phyloP scores from a whole-genome alignment of 2,329 filamentous ascomycete species.

The Alternaria viburni region DNA sequence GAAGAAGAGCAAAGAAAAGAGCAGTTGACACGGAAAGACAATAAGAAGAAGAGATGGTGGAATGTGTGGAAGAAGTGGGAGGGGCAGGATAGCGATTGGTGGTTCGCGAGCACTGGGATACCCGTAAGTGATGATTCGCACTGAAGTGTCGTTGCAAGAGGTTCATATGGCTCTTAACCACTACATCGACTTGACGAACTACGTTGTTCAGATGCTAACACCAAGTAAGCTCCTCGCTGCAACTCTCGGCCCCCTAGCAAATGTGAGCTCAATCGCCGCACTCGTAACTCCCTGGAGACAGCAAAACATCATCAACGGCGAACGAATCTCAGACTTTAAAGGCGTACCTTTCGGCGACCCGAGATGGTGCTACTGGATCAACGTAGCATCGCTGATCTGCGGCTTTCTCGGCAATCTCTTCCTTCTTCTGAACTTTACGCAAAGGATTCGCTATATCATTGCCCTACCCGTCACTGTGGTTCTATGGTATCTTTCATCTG shows the following conservation, averaged over 20 bases:
- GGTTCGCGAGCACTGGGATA: conserved; percentile 49
- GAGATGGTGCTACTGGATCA: conserved; percentile 74
- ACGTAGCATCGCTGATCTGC: conserved; percentile 76
- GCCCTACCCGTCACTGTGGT: conserved; percentile 84
- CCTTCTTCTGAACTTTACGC: conserved; percentile 85
- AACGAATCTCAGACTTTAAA: conserved; percentile 56
- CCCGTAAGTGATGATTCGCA: conserved; percentile 16
- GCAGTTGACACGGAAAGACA: background rate
- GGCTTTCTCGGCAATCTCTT: conserved; percentile 82
- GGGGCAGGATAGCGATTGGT: conserved; percentile 41
- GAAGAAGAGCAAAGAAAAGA: background rate
- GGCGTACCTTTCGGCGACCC: conserved; percentile 71
- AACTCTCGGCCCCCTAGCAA: conserved; percentile 84
- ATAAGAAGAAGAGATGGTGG: conserved; percentile 12
- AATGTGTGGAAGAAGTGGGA: conserved; percentile 20
- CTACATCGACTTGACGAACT: background rate
- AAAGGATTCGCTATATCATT: conserved; percentile 77
- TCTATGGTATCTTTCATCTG: conserved; percentile 73
- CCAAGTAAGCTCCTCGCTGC: conserved; percentile 70
- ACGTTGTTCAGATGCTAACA: background rate
- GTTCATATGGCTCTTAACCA: background rate
- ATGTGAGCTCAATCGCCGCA: conserved; percentile 85
- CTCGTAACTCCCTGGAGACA: conserved; percentile 82
- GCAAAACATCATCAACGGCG: conserved; percentile 57
- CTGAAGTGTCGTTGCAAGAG: background rate